A percentile compares a stretch with the other conserved stretches of the same genome.
Evolutionary conservation across 148 eudicot genomes (phyloP).

Genomic region (Nyssa sinensis): DNA sequence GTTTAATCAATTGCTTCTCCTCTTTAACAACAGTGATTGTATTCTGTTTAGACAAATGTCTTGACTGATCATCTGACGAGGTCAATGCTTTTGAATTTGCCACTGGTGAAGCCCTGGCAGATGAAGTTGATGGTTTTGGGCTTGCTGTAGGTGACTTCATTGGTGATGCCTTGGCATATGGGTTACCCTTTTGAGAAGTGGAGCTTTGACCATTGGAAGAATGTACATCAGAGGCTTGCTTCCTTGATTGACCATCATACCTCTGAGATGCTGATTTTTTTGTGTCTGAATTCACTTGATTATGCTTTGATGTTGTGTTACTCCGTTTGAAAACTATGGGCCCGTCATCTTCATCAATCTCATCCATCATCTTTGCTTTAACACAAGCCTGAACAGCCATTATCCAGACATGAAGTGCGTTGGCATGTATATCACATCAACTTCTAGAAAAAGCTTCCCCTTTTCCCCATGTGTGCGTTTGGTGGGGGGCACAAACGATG

Average conservation of each 20-base stretch:
- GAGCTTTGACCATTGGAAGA: slow-evolving; percentile 44
- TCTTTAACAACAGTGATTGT: slow-evolving; percentile 21
- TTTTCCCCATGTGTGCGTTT: not conserved
- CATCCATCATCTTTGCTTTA: slow-evolving; percentile 34
- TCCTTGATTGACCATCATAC: slow-evolving; percentile 48
- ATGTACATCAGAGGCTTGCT: slow-evolving; percentile 36
- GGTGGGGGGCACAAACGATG: not conserved
- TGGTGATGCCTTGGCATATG: slow-evolving; percentile 24
- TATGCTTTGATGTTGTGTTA: slow-evolving; percentile 43
- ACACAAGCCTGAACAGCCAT: slow-evolving; percentile 50
- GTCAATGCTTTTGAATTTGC: slow-evolving; percentile 22
- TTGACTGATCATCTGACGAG: slow-evolving; percentile 25
- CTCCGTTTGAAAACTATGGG: slow-evolving; percentile 78
- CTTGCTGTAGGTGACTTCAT: slow-evolving; percentile 22
- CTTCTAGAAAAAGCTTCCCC: slow-evolving; percentile 10
- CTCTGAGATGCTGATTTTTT: slow-evolving; percentile 43
- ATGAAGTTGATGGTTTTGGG: slow-evolving; percentile 30
- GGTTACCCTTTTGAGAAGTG: slow-evolving; percentile 43
- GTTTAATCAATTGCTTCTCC: slow-evolving; percentile 30
- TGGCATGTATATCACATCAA: slow-evolving; percentile 16
- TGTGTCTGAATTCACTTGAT: slow-evolving; percentile 34
- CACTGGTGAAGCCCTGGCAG: slow-evolving; percentile 22
- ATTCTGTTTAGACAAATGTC: slow-evolving; percentile 30
- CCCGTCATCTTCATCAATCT: slow-evolving; percentile 67
- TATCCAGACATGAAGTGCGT: slow-evolving; percentile 15